Evolutionary conservation across 148 eudicot species (phyloP).

Genomic region (Vaccinium corymbosum): DNA sequence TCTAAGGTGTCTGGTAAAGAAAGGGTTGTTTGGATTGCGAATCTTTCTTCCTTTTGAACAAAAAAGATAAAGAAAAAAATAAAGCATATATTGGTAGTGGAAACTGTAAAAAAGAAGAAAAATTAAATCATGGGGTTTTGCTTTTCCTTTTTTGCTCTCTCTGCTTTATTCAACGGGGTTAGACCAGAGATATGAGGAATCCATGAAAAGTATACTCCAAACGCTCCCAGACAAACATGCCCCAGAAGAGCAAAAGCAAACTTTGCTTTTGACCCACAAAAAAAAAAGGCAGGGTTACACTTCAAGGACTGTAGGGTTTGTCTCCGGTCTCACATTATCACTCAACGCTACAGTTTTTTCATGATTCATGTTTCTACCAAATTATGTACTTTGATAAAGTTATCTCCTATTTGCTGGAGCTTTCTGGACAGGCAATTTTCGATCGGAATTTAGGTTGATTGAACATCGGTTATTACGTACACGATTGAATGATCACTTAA

Average conservation of each 20-base stretch:
- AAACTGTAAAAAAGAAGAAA: neutral
- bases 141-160: neutral
- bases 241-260: conserved; percentile 41
- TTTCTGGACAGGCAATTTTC: no score
- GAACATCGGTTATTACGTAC: no score
- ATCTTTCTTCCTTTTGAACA: neutral
- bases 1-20: neutral
- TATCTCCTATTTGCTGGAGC: no score
- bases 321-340: neutral
- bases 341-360: neutral
- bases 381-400: neutral
- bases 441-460: no score
- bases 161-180: neutral
- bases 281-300: conserved; percentile 8
- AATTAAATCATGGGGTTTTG: neutral
- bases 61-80: neutral
- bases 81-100: neutral
- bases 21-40: neutral
- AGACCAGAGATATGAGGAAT: conserved; percentile 25
- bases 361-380: neutral
- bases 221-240: conserved; percentile 38
- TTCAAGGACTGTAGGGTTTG: neutral
- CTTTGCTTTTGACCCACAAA: conserved; percentile 37
- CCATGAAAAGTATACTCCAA: conserved; percentile 34
- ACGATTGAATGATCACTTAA: no score